phyloP scores from a whole-genome alignment of 2,329 filamentous ascomycete species.

The Fusarium veterinarium region DNA sequence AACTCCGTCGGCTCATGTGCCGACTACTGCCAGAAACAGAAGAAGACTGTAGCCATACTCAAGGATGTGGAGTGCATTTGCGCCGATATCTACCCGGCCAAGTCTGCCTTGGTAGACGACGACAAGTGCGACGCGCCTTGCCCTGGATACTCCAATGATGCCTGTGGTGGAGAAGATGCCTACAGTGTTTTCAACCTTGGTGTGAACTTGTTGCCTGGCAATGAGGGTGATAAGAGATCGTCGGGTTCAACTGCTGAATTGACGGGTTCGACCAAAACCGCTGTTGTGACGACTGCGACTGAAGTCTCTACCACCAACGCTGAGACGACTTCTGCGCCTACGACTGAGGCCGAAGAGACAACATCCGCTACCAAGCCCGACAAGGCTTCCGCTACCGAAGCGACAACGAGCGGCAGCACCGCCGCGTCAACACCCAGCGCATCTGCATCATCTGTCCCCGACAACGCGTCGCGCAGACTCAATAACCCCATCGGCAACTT shows the following conservation, averaged over 20 bases:
- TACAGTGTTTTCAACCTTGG: slow-evolving; percentile 32
- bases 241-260: neutral
- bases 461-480: slow-evolving; percentile 16
- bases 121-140: slow-evolving; percentile 26
- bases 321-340: neutral
- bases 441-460: neutral
- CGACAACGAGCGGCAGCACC: neutral
- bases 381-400: neutral
- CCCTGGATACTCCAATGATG: slow-evolving; percentile 8
- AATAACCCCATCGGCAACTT: slow-evolving; percentile 15
- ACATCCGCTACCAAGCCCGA: neutral
- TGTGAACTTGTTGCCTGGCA: neutral
- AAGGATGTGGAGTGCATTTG: slow-evolving; percentile 18
- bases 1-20: slow-evolving; percentile 5
- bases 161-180: slow-evolving; percentile 22
- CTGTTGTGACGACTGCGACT: neutral
- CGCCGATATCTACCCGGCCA: slow-evolving; percentile 23
- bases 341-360: neutral
- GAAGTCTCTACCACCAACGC: neutral
- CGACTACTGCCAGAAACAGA: neutral
- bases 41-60: slow-evolving; percentile 1
- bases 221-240: neutral
- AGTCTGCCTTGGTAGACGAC: slow-evolving; percentile 10
- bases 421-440: slow-evolving; percentile 5
- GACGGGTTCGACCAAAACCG: neutral